phyloP scores from a whole-genome alignment of 495 filamentous ascomycete species.

The Sporormia fimetaria region DNA sequence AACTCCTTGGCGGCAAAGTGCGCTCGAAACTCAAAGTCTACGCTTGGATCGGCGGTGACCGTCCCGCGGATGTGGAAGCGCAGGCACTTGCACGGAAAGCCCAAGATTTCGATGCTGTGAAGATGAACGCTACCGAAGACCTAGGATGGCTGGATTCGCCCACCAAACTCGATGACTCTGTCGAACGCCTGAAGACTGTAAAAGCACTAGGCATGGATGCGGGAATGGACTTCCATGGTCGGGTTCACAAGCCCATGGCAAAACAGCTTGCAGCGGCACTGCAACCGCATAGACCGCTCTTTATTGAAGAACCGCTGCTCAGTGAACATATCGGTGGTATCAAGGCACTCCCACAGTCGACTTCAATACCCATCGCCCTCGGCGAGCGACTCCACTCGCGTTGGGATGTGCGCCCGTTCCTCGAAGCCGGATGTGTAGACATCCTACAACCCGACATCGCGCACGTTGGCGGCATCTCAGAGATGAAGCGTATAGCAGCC shows the following conservation, averaged over 20 bases:
- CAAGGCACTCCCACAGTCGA: constrained; percentile 50
- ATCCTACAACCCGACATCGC: constrained; percentile 68
- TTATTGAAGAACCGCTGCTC: constrained; percentile 69
- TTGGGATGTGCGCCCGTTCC: constrained; percentile 66
- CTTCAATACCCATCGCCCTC: constrained; percentile 58
- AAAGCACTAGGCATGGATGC: constrained; percentile 61
- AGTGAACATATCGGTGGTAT: constrained; percentile 61
- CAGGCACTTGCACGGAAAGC: constrained; percentile 53
- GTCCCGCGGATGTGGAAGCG: constrained; percentile 56
- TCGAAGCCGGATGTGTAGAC: constrained; percentile 58
- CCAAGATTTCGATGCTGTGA: constrained; percentile 63
- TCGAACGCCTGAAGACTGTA: constrained; percentile 57
- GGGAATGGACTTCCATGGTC: constrained; percentile 68
- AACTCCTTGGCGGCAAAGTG: constrained; percentile 67
- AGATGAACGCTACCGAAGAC: constrained; percentile 77
- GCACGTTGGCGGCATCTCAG: constrained; percentile 66
- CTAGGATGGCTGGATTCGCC: constrained; percentile 72
- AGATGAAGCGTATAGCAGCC: constrained; percentile 56
- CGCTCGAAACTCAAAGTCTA: constrained; percentile 65
- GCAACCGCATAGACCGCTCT: constrained; percentile 61
- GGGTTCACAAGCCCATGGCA: constrained; percentile 68
- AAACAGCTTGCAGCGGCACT: constrained; percentile 63
- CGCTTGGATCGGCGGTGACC: constrained; percentile 78
- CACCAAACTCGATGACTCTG: constrained; percentile 47
- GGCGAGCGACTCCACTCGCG: constrained; percentile 64